Conservation (phyloP, 2,329 filamentous ascomycete genomes). For the Lecanicillium sp. region DNA sequence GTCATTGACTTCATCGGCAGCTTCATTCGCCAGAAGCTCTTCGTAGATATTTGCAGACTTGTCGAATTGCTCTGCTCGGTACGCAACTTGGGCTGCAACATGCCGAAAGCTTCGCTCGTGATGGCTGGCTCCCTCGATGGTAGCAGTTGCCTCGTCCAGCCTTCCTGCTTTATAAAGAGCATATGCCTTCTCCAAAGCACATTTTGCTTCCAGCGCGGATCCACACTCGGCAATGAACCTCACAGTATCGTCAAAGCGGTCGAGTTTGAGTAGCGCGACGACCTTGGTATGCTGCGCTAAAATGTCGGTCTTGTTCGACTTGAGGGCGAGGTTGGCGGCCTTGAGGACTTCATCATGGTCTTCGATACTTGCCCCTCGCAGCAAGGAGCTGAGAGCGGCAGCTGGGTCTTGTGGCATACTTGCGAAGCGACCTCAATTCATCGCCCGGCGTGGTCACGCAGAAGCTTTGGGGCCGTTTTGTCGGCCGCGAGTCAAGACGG, state of each 20-base stretch:
- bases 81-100: conserved; percentile 60
- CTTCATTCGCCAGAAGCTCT: conserved; percentile 40
- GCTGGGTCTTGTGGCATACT: conserved; percentile 38
- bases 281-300: conserved; percentile 62
- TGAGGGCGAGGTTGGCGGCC: conserved; percentile 53
- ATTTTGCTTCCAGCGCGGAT: conserved; percentile 50
- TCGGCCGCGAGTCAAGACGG: too few relatives aligned
- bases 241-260: conserved; percentile 72
- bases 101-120: conserved; percentile 36
- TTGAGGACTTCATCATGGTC: conserved; percentile 70
- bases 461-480: background rate
- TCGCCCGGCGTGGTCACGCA: conserved; percentile 11
- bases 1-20: conserved; percentile 61
- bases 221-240: conserved; percentile 59
- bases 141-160: conserved; percentile 53
- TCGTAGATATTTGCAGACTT: conserved; percentile 58
- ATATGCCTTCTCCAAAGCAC: conserved; percentile 66
- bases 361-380: conserved; percentile 48
- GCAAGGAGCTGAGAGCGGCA: conserved; percentile 43
- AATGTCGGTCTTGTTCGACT: conserved; percentile 49
- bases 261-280: conserved; percentile 71
- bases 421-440: conserved; percentile 13
- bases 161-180: conserved; percentile 75
- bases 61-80: conserved; percentile 66
- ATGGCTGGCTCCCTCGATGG: conserved; percentile 25